Evolutionary conservation across 2,329 filamentous ascomycete species (phyloP).

Genomic region (Ampelomyces quisqualis): DNA sequence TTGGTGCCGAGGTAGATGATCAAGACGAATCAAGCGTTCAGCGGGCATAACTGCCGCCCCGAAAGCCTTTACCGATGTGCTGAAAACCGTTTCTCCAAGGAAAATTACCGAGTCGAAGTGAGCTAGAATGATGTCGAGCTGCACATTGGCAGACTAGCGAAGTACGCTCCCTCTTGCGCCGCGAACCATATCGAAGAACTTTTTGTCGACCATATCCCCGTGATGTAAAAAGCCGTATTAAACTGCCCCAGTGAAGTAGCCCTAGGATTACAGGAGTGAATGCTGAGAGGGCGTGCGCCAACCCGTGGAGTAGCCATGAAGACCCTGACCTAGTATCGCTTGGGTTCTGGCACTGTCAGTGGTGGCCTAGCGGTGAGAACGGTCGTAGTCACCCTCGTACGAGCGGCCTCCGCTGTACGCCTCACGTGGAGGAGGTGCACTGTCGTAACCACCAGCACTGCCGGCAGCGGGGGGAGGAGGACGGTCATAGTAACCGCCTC

Average conservation of each 20-base stretch:
- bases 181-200: conserved; percentile 43
- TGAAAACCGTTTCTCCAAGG: conserved; percentile 45
- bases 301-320: conserved; percentile 25
- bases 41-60: conserved; percentile 38
- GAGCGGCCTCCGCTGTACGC: conserved; percentile 42
- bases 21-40: conserved; percentile 42
- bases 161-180: conserved; percentile 38
- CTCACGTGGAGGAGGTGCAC: conserved; percentile 42
- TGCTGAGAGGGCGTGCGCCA: conserved; percentile 27
- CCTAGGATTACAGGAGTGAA: conserved; percentile 41
- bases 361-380: conserved; percentile 42
- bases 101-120: conserved; percentile 46
- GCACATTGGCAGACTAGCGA: conserved; percentile 37
- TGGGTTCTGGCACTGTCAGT: conserved; percentile 42
- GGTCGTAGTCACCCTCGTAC: conserved; percentile 50
- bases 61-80: conserved; percentile 42
- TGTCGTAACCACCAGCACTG: conserved; percentile 33
- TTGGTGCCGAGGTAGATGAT: conserved; percentile 43
- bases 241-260: conserved; percentile 40
- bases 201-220: conserved; percentile 45
- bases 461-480: conserved; percentile 48
- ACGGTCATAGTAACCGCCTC: conserved; percentile 59
- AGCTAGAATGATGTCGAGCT: conserved; percentile 38
- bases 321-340: conserved; percentile 39
- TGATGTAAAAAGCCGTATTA: conserved; percentile 41